These are phyloP conservation scores for Pseudopyricularia javanii DNA, from an alignment of 2,329 filamentous ascomycete genomes.

Conservation along the genomic window DNA sequence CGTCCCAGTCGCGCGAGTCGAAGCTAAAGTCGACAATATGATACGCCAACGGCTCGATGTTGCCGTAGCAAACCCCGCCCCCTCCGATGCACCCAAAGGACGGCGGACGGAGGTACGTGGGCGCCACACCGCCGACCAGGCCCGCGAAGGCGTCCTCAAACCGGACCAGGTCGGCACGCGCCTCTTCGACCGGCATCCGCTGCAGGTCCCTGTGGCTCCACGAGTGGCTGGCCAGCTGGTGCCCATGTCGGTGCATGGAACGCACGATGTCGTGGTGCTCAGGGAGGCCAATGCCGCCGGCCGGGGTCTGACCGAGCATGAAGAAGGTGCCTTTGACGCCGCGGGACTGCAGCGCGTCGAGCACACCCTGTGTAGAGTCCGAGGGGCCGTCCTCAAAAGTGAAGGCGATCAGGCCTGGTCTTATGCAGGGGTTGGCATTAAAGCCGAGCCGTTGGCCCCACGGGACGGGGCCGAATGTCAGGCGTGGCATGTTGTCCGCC, in stretches of 20 bases:
- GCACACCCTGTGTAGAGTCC: conserved; percentile 44
- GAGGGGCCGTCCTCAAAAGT: conserved; percentile 59
- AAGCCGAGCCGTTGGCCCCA: conserved; percentile 34
- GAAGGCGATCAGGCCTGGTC: conserved; percentile 47
- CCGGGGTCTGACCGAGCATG: conserved; percentile 40
- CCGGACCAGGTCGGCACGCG: conserved; percentile 29
- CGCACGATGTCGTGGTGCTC: conserved; percentile 13
- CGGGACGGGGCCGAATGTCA: conserved; percentile 36
- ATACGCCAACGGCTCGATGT: conserved; percentile 19
- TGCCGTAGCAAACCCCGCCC: conserved; percentile 12
- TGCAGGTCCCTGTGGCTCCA: conserved; percentile 29
- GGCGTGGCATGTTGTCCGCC: conserved; percentile 26
- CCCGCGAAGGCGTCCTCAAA: conserved; percentile 30
- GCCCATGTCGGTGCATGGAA: conserved; percentile 30
- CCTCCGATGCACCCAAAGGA: conserved; percentile 22
- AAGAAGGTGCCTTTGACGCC: conserved; percentile 57
- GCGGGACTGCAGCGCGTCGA: conserved; percentile 43
- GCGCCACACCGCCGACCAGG: conserved; percentile 29
- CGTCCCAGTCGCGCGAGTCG: conserved; percentile 19
- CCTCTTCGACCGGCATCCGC: conserved; percentile 21
- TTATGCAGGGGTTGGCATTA: conserved; percentile 42
- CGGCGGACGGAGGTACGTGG: conserved; percentile 28
- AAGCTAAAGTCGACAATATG: conserved; percentile 22
- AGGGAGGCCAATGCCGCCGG: background rate
- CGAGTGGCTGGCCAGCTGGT: conserved; percentile 35